These are phyloP conservation scores for Talaromyces pinophilus DNA, from an alignment of 2,329 filamentous ascomycete species.

Conservation along the genomic window DNA sequence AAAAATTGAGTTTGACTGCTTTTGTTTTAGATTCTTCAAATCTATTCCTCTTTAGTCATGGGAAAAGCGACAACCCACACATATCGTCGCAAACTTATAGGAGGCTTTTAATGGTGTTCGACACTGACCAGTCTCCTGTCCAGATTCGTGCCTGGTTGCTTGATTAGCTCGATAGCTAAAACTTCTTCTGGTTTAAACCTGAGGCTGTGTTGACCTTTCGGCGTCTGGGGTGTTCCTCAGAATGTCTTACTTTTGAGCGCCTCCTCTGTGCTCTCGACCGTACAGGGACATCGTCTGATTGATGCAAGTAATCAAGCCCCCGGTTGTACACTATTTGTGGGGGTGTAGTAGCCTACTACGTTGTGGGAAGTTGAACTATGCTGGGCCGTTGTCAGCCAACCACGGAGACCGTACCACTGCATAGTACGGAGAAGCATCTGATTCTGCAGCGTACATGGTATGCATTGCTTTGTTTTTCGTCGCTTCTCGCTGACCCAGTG, in stretches of 20 bases:
- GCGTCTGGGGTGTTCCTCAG: conserved; percentile 24
- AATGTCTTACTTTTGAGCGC: conserved; percentile 28
- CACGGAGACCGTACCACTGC: background rate
- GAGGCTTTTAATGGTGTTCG: background rate
- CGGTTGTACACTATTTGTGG: background rate
- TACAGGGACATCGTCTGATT: conserved; percentile 14
- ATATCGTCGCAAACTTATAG: background rate
- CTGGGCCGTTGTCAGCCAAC: background rate
- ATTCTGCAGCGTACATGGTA: background rate
- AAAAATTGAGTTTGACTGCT: conserved; percentile 3
- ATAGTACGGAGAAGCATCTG: background rate
- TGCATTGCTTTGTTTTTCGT: conserved; percentile 1
- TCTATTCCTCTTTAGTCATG: background rate
- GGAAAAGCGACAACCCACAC: background rate
- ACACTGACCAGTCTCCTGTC: background rate
- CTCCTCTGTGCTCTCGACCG: background rate
- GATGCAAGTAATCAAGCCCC: background rate
- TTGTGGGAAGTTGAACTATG: background rate
- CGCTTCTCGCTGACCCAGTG: background rate
- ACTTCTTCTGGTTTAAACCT: conserved; percentile 5
- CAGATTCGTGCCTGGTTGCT: background rate
- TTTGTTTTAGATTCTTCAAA: conserved; percentile 9
- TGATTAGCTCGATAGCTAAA: background rate
- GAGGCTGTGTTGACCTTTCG: conserved; percentile 16
- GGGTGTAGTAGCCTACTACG: background rate